These are phyloP conservation scores for Entomortierella lignicola DNA, from an alignment of 192 early-diverging fungal genomes.

Conservation along the genomic window DNA sequence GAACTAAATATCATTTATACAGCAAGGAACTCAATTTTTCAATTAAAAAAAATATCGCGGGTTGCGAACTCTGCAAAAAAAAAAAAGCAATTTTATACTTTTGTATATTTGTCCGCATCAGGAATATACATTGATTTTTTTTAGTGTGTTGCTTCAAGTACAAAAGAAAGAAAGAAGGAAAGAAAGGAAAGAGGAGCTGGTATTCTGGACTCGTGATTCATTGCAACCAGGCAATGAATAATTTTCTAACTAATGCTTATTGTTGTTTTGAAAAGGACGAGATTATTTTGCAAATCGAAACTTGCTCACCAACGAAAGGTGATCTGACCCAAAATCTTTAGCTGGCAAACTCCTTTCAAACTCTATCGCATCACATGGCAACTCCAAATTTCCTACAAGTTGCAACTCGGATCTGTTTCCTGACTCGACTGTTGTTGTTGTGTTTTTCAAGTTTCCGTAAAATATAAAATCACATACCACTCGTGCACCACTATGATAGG, in stretches of 20 bases:
- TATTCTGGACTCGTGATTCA: too few relatives aligned
- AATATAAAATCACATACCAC: constrained; percentile 40
- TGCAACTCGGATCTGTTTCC: background rate
- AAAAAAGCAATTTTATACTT: too few relatives aligned
- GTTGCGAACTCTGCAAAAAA: background rate
- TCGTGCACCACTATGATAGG: constrained; percentile 8
- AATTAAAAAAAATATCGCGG: background rate
- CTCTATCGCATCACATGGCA: constrained; percentile 20
- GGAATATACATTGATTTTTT: too few relatives aligned
- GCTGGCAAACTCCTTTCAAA: constrained; percentile 6
- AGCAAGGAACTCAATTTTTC: background rate
- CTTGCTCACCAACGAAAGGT: constrained; percentile 36
- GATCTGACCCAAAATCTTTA: constrained; percentile 30
- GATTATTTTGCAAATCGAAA: constrained; percentile 1
- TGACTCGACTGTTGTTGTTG: background rate
- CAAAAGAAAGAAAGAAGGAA: too few relatives aligned
- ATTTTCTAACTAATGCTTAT: too few relatives aligned
- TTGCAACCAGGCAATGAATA: too few relatives aligned
- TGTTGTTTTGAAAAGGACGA: too few relatives aligned
- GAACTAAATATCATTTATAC: constrained; percentile 29
- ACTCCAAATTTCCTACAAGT: constrained; percentile 9
- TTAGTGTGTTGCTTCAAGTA: too few relatives aligned
- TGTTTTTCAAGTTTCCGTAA: constrained; percentile 19
- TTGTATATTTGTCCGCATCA: too few relatives aligned
- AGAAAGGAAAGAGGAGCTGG: too few relatives aligned